Base-by-base conservation (phyloP, 805 yeast genomes). In the Cyberlindnera saturnus region DNA sequence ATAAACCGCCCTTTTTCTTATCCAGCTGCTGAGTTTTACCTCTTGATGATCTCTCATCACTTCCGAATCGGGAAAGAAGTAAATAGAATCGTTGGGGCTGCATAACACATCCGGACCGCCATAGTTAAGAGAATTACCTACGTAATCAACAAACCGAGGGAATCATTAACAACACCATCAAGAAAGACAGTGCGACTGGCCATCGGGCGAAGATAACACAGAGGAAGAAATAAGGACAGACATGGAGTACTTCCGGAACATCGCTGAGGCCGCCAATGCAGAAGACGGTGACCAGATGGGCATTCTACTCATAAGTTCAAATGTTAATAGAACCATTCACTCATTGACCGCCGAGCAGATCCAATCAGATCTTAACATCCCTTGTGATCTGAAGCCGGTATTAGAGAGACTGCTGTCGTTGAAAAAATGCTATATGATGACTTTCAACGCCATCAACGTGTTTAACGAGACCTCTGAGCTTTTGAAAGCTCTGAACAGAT, bases 401-500 rank as follows among this genome's bases (percentile, higher is more conserved):
- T 13, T 48, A 5, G 49, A 49, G 28, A 40, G 44, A 2, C 26
- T 42, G 16, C 30, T 49, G 6, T 16, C 32, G 9, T 33, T 54
- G 34, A 51, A 46, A 36, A 47, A 38, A 32, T 60, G 64, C 28
- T 55, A 67, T n/a, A 9, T 17, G 4, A 14, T 60, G 61, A 33
- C 14, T 10, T 13, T 15, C 17, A 39, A 45, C 53, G 71, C 34
- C 0, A 30, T 70, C 62, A 51, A 47, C 26, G 35, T 60, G 45
- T 59, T 64, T 41, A 49, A 51, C 4, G 40, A 43, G 20, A 43
- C 67, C 37, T 65, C 70, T 41, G 70, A 66, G 14, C 59, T 79
- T 57, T 63, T 77, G 44, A 64, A 64, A 43, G 55, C 66, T 13
- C 53, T 79, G 47, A 76, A 76, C 42, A 58, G 84, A 37, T 74